Evolutionary conservation across 495 filamentous ascomycete species (phyloP), one percentile per base, ranked within the genome.

Genomic region (Daldinia concentrica): DNA sequence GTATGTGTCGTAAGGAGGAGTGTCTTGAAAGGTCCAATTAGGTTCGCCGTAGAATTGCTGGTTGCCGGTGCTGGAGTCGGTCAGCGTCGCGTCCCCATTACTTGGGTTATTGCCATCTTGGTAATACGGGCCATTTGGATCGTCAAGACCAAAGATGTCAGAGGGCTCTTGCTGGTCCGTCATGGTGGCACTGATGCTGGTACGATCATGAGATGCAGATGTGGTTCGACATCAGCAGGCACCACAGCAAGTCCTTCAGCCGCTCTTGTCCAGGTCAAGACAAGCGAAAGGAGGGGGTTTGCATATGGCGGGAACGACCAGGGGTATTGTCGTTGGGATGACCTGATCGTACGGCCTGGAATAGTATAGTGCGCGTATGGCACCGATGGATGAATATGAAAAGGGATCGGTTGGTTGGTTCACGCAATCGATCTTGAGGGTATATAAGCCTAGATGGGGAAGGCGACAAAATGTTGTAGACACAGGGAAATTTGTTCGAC

Each of bases 1-100:
- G 64, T 76, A 76, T 41, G 79, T 64, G 43, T 83, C 81, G 75
- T 82, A 84, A 22, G 82, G 82, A 65, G 82, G 79, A 9, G 81
- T 81, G 67, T 81, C 79, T 58, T 82, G 78, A 48, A 83, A 83
- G 66, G 55, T 32, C 83, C 83, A 84, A 69, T 76, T 77, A 12
- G 73, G 68, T 29, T 76, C 75, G 68, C 72, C 77, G 60, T 78
- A 76, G 48, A 77, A 76, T 57, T 76, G 76, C 50, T 79, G 74
- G 43, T 77, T 77, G 52, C 65, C 68, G 68, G 64, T 26, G 66
- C 26, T 64, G 65, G 68, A 72, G 68, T 64, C 48, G 66, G 68
- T 76, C 58, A 77, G 56, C 8, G 69, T 39, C 39, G 75, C 74
- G 64, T 79, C 77, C 67, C 74, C 69, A 54, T 75, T 75, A 32